phyloP scores from a whole-genome alignment of 1,139 yeast genomes.

The Pichia sp. region DNA sequence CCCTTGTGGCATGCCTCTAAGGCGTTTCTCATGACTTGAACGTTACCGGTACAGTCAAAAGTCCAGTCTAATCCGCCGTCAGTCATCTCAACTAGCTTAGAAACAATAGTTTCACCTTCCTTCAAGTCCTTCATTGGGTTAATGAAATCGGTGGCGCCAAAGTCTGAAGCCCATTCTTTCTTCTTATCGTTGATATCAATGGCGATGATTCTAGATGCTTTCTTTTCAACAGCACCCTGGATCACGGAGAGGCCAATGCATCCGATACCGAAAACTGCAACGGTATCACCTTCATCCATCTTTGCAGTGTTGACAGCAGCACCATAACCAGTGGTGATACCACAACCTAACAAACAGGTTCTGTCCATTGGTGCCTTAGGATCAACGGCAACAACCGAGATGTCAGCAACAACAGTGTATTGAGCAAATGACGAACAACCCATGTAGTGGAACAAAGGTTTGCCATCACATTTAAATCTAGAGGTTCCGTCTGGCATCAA shows the following conservation, averaged over 20 bases:
- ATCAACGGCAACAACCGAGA: slow-evolving; percentile 91
- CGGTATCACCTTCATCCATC: slow-evolving; percentile 86
- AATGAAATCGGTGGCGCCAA: slow-evolving; percentile 94
- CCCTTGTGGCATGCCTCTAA: slow-evolving; percentile 98
- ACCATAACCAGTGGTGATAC: slow-evolving; percentile 98
- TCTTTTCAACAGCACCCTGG: slow-evolving; percentile 85
- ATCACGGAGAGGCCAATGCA: slow-evolving; percentile 94
- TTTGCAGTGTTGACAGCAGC: slow-evolving; percentile 95
- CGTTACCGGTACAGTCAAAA: slow-evolving; percentile 97
- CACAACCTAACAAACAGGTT: slow-evolving; percentile 93
- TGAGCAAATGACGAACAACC: slow-evolving; percentile 96
- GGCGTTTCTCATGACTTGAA: slow-evolving; percentile 89
- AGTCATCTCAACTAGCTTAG: slow-evolving; percentile 79
- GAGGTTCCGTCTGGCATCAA: slow-evolving; percentile 95
- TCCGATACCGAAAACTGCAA: slow-evolving; percentile 97
- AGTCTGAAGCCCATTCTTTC: slow-evolving; percentile 78
- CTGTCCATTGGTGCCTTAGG: slow-evolving; percentile 78
- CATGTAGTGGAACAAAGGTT: slow-evolving; percentile 86
- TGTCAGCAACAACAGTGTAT: slow-evolving; percentile 96
- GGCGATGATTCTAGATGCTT: slow-evolving; percentile 78
- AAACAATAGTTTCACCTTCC: slow-evolving; percentile 73
- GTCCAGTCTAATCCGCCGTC: slow-evolving; percentile 97
- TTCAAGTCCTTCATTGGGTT: slow-evolving; percentile 69
- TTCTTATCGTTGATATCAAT: slow-evolving; percentile 83
- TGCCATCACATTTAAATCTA: slow-evolving; percentile 81